Base-by-base conservation (phyloP, 2,329 filamentous ascomycete species). In the Emericellopsis cladophorae region DNA sequence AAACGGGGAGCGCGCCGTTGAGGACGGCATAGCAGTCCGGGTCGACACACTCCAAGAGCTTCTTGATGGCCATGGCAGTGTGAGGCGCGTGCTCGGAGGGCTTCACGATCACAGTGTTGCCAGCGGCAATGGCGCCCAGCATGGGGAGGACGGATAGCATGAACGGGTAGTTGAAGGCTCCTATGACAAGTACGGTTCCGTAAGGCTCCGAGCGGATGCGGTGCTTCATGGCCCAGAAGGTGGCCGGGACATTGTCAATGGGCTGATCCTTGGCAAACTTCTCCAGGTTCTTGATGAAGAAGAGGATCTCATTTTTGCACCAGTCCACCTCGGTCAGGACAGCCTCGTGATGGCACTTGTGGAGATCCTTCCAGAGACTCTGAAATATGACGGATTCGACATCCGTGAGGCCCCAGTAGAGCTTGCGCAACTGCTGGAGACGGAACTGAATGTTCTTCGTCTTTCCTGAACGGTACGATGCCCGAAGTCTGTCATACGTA, bases 81-180 rank as follows among this genome's bases (percentile, higher is more conserved):
- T 79, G 68, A 16, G 89, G 79, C 0, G 89, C 72, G 42, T 76
- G 75, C 65, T 98, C 92, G 16, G 85, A 92, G 5, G 92, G 90
- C 72, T 98, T 98, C 51, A 96, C 58, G 16, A 95, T 68, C 37
- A 81, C 86, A 6, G 89, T 90, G 61, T 92, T 95, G 40, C 92
- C 92, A 8, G 87, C 90, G 35, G 85, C 79, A 51, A 98, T 95
- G 53, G 90, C 92, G 43, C 90, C 92, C 46, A 95, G 75, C 45
- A 94, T 61, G 2, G 90, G 88, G 1, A 76, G 74, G 33, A 96
- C 58, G 31, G 79, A 78, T 35, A 96, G 72, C 62, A 89, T 81
- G 58, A 95, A 68, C 40, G 92, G 92, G 60, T 89, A 95, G 68
- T 98, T 98, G 75, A 86, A 96, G 35, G 92, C 79, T 43, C 88